phyloP scores from a whole-genome alignment of 2,329 filamentous ascomycete genomes.

The Sphaceloma murrayae region DNA sequence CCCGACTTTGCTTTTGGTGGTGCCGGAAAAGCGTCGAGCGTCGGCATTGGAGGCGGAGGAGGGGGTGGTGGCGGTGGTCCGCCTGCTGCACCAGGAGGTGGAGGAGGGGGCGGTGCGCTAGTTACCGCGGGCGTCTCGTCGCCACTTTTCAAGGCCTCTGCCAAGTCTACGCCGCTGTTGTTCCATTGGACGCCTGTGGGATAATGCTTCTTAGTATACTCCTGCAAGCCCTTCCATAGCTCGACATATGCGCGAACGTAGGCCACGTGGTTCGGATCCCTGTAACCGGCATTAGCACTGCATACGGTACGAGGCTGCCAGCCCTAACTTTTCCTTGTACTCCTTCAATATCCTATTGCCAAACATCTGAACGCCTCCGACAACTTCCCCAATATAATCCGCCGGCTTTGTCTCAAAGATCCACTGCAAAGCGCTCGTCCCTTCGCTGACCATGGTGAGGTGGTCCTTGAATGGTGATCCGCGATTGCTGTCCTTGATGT shows the following conservation, averaged over 20 bases:
- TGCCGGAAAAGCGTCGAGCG: conserved; percentile 42
- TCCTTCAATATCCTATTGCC: conserved; percentile 91
- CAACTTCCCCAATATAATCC: conserved; percentile 74
- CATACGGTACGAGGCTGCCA: background rate
- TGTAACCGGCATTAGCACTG: conserved; percentile 9
- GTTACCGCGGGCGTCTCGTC: conserved; percentile 35
- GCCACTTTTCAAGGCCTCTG: conserved; percentile 55
- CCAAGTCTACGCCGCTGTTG: conserved; percentile 59
- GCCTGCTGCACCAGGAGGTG: conserved; percentile 46
- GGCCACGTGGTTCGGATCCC: conserved; percentile 65
- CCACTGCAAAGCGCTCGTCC: conserved; percentile 84
- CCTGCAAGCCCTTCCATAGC: conserved; percentile 72
- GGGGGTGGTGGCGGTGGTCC: too few relatives aligned
- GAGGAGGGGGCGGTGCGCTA: conserved; percentile 43
- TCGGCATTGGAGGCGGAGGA: conserved; percentile 50
- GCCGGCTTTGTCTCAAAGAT: conserved; percentile 71
- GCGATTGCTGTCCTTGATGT: conserved; percentile 73
- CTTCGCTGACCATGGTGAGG: conserved; percentile 78
- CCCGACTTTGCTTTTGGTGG: conserved; percentile 45
- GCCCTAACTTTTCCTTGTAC: conserved; percentile 64
- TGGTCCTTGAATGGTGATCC: conserved; percentile 68
- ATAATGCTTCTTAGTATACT: conserved; percentile 79
- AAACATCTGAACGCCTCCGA: conserved; percentile 81
- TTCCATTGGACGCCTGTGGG: conserved; percentile 80
- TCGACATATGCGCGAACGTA: conserved; percentile 92